phyloP scores from a whole-genome alignment of 176 grass and related monocot species.

The Tillandsia fasciculata region DNA sequence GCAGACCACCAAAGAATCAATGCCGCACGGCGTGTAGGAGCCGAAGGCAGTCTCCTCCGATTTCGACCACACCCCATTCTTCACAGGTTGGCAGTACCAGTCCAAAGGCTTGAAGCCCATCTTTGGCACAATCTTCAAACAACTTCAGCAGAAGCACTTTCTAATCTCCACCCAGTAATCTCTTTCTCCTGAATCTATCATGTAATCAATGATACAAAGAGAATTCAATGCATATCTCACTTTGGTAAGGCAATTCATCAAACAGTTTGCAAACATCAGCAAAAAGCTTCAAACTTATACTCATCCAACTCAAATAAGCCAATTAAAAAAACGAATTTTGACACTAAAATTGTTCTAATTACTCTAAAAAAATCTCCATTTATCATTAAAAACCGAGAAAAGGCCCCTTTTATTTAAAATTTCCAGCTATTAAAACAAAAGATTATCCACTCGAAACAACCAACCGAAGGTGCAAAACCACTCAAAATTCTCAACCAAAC shows the following conservation, averaged over 20 bases:
- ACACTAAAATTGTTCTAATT: not conserved
- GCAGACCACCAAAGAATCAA: slow-evolving; percentile 56
- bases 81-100: slow-evolving; percentile 84
- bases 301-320: not conserved
- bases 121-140: not conserved
- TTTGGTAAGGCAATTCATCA: not conserved
- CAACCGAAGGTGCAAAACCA: too few species aligned
- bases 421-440: too few species aligned
- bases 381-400: too few species aligned
- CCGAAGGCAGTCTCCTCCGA: slow-evolving; percentile 64
- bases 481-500: too few species aligned
- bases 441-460: too few species aligned
- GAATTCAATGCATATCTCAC: not conserved
- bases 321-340: not conserved
- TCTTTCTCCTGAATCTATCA: slow-evolving; percentile 16
- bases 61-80: slow-evolving; percentile 58
- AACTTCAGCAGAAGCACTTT: too few species aligned
- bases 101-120: slow-evolving; percentile 72
- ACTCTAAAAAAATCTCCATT: too few species aligned
- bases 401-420: too few species aligned
- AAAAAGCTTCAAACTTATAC: not conserved
- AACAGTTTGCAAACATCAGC: not conserved
- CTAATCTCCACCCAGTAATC: too few species aligned
- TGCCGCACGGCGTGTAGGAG: slow-evolving; percentile 75
- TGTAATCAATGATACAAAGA: slow-evolving; percentile 7